Conservation (phyloP, 1,284 basidiomycete species). For the Cutaneotrichosporon mucoides region DNA sequence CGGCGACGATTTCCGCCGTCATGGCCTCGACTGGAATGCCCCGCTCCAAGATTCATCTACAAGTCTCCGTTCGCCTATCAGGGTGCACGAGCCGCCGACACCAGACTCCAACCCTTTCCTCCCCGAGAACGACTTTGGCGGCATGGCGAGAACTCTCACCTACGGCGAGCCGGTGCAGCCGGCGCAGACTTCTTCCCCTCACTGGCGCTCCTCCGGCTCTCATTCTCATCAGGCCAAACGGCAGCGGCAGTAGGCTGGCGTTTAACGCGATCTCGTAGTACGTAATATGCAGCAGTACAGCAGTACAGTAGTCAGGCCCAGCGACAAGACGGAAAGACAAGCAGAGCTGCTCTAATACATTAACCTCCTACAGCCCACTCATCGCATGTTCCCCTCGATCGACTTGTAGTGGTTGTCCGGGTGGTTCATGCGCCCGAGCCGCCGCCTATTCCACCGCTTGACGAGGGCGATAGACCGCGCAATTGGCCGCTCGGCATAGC, state of each 20-base stretch:
- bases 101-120: background rate
- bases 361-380: background rate
- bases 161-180: too few relatives aligned
- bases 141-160: too few relatives aligned
- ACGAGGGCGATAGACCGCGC: slow-evolving; percentile 54
- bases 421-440: slow-evolving; percentile 40
- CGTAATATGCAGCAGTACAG: too few relatives aligned
- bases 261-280: too few relatives aligned
- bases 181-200: too few relatives aligned
- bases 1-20: background rate
- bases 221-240: too few relatives aligned
- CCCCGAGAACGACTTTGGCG: too few relatives aligned
- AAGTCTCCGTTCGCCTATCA: background rate
- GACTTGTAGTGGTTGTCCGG: slow-evolving; percentile 54
- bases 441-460: slow-evolving; percentile 35
- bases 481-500: slow-evolving; percentile 65
- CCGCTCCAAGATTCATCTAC: background rate
- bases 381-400: slow-evolving; percentile 40
- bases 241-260: too few relatives aligned
- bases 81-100: background rate
- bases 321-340: too few relatives aligned
- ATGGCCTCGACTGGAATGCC: background rate
- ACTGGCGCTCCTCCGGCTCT: too few relatives aligned
- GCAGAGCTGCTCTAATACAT: background rate
- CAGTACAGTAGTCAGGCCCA: too few relatives aligned